Evolutionary conservation across 2,329 filamentous ascomycete species (phyloP).

Genomic region (Trichoderma sp.): DNA sequence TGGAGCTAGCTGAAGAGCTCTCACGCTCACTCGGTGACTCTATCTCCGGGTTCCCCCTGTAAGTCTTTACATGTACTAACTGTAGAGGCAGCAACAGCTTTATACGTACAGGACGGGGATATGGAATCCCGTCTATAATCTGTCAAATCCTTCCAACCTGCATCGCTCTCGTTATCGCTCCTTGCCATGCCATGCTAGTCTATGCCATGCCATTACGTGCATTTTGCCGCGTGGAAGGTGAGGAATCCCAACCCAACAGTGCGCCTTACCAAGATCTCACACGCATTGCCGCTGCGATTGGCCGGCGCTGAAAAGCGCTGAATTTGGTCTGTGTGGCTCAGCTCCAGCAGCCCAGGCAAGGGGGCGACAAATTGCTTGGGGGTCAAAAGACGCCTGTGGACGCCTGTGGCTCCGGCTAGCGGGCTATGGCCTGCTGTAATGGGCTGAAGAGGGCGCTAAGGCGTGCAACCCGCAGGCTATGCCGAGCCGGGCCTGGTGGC

Average conservation of each 20-base stretch:
- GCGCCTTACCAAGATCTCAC: background rate
- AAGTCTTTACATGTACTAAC: background rate
- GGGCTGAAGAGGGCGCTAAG: background rate
- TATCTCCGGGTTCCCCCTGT: background rate
- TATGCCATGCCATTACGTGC: background rate
- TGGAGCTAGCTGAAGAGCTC: background rate
- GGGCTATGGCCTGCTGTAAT: background rate
- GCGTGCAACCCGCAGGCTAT: background rate
- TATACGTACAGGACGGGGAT: no score
- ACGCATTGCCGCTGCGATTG: background rate
- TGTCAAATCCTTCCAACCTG: background rate
- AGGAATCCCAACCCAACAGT: background rate
- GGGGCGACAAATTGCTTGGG: background rate
- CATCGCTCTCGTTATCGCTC: background rate
- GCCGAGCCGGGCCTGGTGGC: conserved; percentile 7
- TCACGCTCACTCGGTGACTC: background rate
- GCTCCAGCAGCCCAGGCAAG: background rate
- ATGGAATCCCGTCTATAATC: background rate
- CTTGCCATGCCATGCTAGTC: background rate
- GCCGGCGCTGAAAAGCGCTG: background rate
- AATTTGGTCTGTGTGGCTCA: background rate
- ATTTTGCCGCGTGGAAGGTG: background rate
- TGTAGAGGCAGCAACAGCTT: background rate
- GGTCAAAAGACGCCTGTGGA: background rate
- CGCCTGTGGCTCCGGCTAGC: background rate